Percentiles rank a stretch among this genome's conserved stretches.
Conservation (phyloP, 805 yeast species). For the Wickerhamomyces mucosus region DNA sequence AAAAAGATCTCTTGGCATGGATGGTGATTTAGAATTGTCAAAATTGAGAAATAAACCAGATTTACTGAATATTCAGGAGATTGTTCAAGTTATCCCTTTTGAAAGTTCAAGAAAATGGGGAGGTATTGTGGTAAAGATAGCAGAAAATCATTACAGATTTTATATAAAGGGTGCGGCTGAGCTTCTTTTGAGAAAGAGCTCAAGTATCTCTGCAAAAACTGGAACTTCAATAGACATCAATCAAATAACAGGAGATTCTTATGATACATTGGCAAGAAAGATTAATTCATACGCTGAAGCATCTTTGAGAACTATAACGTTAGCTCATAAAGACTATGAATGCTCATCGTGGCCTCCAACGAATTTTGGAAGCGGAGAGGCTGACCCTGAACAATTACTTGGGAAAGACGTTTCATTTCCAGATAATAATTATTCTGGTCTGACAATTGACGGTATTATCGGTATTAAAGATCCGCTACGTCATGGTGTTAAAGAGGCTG, state of each 20-base stretch:
- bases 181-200: slow-evolving; percentile 57
- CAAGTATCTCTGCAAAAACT: slow-evolving; percentile 25
- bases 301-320: slow-evolving; percentile 83
- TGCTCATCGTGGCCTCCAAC: slow-evolving; percentile 59
- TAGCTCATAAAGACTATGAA: slow-evolving; percentile 68
- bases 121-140: slow-evolving; percentile 55
- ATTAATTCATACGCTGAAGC: slow-evolving; percentile 57
- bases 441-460: slow-evolving; percentile 62
- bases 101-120: slow-evolving; percentile 93
- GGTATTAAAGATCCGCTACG: slow-evolving; percentile 96
- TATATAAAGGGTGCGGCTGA: slow-evolving; percentile 94
- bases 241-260: slow-evolving; percentile 20
- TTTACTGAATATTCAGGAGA: slow-evolving; percentile 24
- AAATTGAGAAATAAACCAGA: slow-evolving; percentile 28
- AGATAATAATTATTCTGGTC: slow-evolving; percentile 21
- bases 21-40: slow-evolving; percentile 29
- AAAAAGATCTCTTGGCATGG: slow-evolving; percentile 36
- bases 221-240: slow-evolving; percentile 14
- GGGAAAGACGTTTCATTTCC: slow-evolving; percentile 22
- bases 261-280: slow-evolving; percentile 25
- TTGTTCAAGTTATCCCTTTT: slow-evolving; percentile 76
- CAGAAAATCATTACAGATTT: slow-evolving; percentile 39
- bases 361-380: slow-evolving; percentile 31
- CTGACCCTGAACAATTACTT: slow-evolving; percentile 33
- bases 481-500: slow-evolving; percentile 84